Conservation (phyloP, 257 asterid genomes). For the Agastache rugosa region DNA sequence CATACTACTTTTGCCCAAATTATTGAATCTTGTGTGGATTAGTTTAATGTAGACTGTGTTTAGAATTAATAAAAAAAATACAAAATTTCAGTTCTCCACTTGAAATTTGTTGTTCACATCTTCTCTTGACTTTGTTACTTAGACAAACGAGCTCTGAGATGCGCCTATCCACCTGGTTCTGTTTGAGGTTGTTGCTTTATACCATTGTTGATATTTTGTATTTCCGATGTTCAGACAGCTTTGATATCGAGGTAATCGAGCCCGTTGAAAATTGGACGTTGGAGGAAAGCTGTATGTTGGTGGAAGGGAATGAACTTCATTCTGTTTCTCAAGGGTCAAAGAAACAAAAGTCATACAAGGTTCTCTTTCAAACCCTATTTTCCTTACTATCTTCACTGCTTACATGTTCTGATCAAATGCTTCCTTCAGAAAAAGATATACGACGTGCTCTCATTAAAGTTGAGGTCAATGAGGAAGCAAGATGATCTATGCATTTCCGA, state of each 20-base stretch:
- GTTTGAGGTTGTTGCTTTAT: neutral
- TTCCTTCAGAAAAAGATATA: constrained; percentile 60
- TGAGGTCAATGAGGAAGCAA: constrained; percentile 50
- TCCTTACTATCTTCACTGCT: neutral
- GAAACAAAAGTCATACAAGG: constrained; percentile 76
- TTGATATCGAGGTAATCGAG: constrained; percentile 43
- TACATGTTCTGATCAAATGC: neutral
- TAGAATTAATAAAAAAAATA: no score
- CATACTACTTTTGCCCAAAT: no score
- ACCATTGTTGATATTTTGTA: neutral
- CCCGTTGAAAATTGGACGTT: constrained; percentile 44
- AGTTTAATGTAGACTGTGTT: neutral
- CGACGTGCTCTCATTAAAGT: constrained; percentile 56
- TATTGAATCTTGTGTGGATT: no score
- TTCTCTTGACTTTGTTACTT: no score
- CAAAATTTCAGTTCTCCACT: no score
- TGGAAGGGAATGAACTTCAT: constrained; percentile 52
- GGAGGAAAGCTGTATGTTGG: constrained; percentile 71
- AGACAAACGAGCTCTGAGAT: no score
- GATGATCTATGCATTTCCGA: neutral
- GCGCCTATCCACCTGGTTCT: no score
- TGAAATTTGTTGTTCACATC: neutral
- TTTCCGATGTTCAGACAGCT: constrained; percentile 40
- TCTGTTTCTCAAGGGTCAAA: constrained; percentile 37
- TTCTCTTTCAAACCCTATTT: constrained; percentile 29